phyloP scores from a whole-genome alignment of 2,329 filamentous ascomycete species.

The Ceratocystis harringtonii region DNA sequence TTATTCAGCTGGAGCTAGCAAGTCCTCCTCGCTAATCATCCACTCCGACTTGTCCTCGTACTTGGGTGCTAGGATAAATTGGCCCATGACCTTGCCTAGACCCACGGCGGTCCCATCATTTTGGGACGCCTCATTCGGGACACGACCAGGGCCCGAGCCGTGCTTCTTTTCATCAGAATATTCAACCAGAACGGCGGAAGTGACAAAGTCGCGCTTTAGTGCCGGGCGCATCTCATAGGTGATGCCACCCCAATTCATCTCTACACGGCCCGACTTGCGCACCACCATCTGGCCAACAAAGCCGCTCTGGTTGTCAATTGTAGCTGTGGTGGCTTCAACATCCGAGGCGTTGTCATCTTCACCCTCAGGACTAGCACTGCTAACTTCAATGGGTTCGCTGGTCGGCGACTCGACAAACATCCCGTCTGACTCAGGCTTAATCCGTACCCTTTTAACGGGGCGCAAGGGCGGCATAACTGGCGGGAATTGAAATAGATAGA shows the following conservation, averaged over 20 bases:
- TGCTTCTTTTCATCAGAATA: slow-evolving; percentile 36
- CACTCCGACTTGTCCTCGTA: slow-evolving; percentile 45
- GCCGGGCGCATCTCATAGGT: slow-evolving; percentile 37
- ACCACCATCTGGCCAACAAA: slow-evolving; percentile 45
- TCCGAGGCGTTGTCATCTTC: slow-evolving; percentile 21
- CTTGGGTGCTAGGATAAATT: slow-evolving; percentile 44
- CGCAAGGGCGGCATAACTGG: slow-evolving; percentile 43
- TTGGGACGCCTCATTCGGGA: slow-evolving; percentile 29
- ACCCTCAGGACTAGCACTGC: slow-evolving; percentile 21
- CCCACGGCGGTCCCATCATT: slow-evolving; percentile 27
- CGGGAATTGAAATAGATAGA: slow-evolving; percentile 52
- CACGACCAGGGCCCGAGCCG: slow-evolving; percentile 20
- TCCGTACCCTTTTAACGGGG: slow-evolving; percentile 18
- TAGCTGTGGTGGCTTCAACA: slow-evolving; percentile 24
- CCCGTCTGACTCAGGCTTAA: slow-evolving; percentile 17
- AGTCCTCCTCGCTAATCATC: slow-evolving; percentile 28
- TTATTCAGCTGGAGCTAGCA: slow-evolving; percentile 19
- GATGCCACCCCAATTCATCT: slow-evolving; percentile 48
- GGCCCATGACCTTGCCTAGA: slow-evolving; percentile 49
- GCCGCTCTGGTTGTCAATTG: slow-evolving; percentile 37
- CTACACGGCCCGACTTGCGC: slow-evolving; percentile 45
- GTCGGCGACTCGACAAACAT: slow-evolving; percentile 12
- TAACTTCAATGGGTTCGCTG: slow-evolving; percentile 14
- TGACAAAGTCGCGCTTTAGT: slow-evolving; percentile 40
- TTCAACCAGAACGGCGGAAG: slow-evolving; percentile 44